These are phyloP conservation scores for Capsicum chinense DNA, from an alignment of 257 asterid genomes.

Conservation along the genomic window DNA sequence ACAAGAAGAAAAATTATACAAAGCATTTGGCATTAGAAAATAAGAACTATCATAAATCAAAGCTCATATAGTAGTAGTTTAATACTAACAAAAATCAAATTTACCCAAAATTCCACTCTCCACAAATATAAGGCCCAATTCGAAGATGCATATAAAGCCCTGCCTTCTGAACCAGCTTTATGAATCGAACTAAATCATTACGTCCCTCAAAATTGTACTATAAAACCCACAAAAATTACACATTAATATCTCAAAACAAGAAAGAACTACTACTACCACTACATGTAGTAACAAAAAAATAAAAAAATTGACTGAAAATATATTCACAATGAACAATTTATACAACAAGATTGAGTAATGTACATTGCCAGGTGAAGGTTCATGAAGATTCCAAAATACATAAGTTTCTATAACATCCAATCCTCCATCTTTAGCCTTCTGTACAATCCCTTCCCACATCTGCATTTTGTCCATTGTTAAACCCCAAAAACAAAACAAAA, in stretches of 20 bases:
- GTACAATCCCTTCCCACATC: conserved; percentile 98
- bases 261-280: neutral
- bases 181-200: conserved; percentile 73
- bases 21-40: neutral
- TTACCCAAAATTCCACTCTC: conserved; percentile 99
- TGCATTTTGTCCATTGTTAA: conserved; percentile 46
- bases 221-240: conserved; percentile 21
- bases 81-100: neutral
- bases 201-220: conserved; percentile 89
- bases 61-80: neutral
- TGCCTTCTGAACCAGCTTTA: conserved; percentile 80
- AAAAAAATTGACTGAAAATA: neutral
- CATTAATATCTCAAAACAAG: conserved; percentile 2
- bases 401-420: conserved; percentile 88
- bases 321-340: neutral
- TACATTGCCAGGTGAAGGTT: conserved; percentile 93
- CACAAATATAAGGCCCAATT: conserved; percentile 97
- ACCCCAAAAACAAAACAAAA: neutral
- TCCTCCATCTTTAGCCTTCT: conserved; percentile 95
- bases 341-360: conserved; percentile 8
- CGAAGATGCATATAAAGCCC: conserved; percentile 85
- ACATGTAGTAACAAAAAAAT: neutral
- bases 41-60: neutral
- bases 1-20: neutral
- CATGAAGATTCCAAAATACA: conserved; percentile 92